Percentiles rank a stretch among this genome's conserved stretches.
These are phyloP conservation scores for Bryoerythrophyllum caledonicum DNA, from an alignment of 225 moss, liverwort and hornwort genomes.

Conservation along the genomic window DNA sequence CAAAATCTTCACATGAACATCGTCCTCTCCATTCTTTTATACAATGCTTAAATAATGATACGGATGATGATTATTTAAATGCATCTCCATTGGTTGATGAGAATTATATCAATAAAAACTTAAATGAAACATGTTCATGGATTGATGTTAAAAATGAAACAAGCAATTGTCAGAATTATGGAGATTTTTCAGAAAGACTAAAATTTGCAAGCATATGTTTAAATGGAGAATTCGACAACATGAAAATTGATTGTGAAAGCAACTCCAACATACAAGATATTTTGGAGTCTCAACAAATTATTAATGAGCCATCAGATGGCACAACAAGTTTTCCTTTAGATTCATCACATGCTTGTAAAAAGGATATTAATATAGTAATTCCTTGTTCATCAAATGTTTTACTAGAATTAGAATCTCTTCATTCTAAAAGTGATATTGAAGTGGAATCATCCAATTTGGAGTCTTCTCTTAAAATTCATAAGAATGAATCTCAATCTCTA, in stretches of 20 bases:
- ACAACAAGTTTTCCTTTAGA: background rate
- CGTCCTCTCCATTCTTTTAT: background rate
- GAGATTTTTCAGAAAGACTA: background rate
- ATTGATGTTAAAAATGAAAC: background rate
- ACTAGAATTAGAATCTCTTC: background rate
- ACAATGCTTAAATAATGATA: background rate
- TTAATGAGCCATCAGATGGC: background rate
- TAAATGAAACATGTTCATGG: no score
- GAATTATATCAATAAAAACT: background rate
- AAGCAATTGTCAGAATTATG: constrained; percentile 6
- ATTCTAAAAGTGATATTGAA: background rate
- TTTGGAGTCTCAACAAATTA: background rate
- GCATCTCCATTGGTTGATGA: background rate
- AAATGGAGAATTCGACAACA: background rate
- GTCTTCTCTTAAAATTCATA: background rate
- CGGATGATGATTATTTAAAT: background rate
- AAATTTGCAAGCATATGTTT: background rate
- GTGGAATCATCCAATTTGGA: background rate
- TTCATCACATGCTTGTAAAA: background rate
- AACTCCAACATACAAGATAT: background rate
- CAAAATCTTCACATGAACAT: background rate
- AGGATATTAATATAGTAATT: background rate
- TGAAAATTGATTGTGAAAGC: constrained; percentile 29
- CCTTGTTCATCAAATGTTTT: constrained; percentile 24
- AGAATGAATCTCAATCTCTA: background rate